Conservation (phyloP, 2,329 filamentous ascomycete species). For the Thelonectria olida region DNA sequence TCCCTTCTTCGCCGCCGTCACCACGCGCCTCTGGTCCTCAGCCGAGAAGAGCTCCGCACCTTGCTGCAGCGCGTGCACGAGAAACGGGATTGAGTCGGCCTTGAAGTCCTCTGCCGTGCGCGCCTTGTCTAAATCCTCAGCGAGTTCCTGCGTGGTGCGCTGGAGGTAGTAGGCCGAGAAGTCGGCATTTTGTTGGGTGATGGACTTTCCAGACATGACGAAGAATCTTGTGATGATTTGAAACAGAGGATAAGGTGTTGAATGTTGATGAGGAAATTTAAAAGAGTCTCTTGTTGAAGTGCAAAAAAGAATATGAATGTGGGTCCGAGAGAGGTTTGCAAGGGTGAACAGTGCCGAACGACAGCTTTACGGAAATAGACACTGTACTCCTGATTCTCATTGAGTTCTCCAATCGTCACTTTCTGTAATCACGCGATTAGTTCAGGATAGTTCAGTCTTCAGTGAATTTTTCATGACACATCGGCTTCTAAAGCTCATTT, state of each 20-base stretch:
- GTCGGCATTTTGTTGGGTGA: slow-evolving; percentile 39
- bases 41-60: slow-evolving; percentile 68
- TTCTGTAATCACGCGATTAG: too few species aligned
- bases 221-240: not conserved
- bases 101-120: slow-evolving; percentile 77
- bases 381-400: not conserved
- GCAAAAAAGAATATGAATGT: not conserved
- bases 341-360: not conserved
- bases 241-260: not conserved
- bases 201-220: slow-evolving; percentile 30
- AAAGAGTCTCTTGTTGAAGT: not conserved
- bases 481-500: not conserved
- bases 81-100: slow-evolving; percentile 68
- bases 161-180: slow-evolving; percentile 77
- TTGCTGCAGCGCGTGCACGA: slow-evolving; percentile 75
- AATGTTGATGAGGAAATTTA: not conserved
- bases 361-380: not conserved
- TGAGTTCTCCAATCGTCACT: too few species aligned
- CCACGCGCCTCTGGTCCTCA: slow-evolving; percentile 47
- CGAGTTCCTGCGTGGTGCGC: slow-evolving; percentile 74
- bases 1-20: slow-evolving; percentile 22
- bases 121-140: slow-evolving; percentile 77
- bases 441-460: too few species aligned
- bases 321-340: slow-evolving; percentile 1
- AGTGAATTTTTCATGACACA: not conserved